Conservation (phyloP, 805 yeast genomes). For the Alloascoidea africana region DNA sequence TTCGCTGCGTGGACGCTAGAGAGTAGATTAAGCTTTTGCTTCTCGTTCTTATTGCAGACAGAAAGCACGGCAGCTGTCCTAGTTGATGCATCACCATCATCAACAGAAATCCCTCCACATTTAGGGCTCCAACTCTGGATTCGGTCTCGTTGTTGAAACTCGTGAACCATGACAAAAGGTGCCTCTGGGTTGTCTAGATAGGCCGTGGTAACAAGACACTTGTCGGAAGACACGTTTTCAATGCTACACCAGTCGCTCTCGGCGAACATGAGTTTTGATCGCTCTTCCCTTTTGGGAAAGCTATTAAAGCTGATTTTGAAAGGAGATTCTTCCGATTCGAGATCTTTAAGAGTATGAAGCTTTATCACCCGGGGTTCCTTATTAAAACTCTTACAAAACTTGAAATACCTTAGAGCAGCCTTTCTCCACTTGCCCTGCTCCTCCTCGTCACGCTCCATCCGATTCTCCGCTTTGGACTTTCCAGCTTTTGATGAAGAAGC, state of each 20-base stretch:
- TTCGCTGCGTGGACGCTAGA: background rate
- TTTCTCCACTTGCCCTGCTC: too few species aligned
- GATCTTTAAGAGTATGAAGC: background rate
- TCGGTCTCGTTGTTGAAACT: too few species aligned
- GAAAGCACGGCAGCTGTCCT: too few species aligned
- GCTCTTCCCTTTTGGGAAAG: background rate
- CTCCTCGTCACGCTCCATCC: background rate
- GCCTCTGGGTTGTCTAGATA: slow-evolving; percentile 1
- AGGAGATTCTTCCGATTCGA: background rate
- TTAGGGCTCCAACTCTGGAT: too few species aligned
- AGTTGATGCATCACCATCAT: too few species aligned
- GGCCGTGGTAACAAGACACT: background rate
- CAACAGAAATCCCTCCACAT: too few species aligned
- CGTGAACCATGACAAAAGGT: background rate
- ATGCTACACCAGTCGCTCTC: slow-evolving; percentile 1
- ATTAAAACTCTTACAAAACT: background rate
- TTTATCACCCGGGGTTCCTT: background rate
- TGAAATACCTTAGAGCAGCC: background rate
- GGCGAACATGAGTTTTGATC: background rate
- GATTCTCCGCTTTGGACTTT: too few species aligned
- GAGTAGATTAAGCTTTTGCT: background rate
- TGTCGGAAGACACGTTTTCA: background rate
- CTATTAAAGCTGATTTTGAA: background rate
- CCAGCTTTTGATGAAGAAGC: too few species aligned
- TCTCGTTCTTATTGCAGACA: too few species aligned